Evolutionary conservation across 305 asterid species (phyloP).

Genomic region (Rubia occidens): DNA sequence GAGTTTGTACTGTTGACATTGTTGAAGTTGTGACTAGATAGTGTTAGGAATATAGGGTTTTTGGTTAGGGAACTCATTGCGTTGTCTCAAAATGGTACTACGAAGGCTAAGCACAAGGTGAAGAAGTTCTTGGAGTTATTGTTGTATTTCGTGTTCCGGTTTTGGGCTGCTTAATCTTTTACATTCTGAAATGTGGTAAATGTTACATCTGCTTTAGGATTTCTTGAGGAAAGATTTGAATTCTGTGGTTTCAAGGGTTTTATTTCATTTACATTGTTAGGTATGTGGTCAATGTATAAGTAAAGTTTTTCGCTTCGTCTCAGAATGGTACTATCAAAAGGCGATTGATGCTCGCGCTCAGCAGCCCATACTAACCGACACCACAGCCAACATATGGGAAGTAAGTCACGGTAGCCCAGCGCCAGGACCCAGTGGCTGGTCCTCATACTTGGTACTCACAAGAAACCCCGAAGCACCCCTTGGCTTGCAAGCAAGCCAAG

Average conservation of each 20-base stretch:
- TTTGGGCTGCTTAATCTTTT: not conserved
- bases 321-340: too few species aligned
- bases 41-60: conserved; percentile 67
- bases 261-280: not conserved
- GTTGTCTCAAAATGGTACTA: conserved; percentile 74
- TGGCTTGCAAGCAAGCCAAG: too few species aligned
- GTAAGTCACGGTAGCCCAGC: too few species aligned
- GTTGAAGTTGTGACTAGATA: conserved; percentile 67
- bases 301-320: too few species aligned
- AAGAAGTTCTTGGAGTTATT: conserved; percentile 7
- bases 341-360: too few species aligned
- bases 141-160: not conserved
- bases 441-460: too few species aligned
- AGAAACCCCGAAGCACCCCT: too few species aligned
- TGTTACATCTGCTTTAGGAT: not conserved
- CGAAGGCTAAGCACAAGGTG: conserved; percentile 94
- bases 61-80: conserved; percentile 93
- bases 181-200: too few species aligned
- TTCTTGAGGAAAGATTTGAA: not conserved
- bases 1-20: conserved; percentile 80
- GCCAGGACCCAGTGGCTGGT: too few species aligned
- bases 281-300: too few species aligned
- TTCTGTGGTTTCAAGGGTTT: not conserved
- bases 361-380: too few species aligned
- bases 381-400: too few species aligned